Evolutionary conservation across 2,329 filamentous ascomycete genomes (phyloP).

Genomic region (Beauveria australis): DNA sequence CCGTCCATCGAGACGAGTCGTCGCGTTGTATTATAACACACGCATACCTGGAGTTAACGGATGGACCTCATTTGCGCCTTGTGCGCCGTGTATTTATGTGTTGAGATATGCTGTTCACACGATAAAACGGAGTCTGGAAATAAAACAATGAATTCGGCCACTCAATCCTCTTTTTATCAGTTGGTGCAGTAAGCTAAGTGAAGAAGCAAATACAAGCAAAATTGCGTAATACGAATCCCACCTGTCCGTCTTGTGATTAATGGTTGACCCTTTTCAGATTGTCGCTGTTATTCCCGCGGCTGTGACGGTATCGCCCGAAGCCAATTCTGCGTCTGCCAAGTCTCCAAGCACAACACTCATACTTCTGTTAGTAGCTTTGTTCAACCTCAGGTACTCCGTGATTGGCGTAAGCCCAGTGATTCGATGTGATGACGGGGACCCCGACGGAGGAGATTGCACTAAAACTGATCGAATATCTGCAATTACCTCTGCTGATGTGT

Average conservation of each 20-base stretch:
- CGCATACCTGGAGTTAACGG: conserved; percentile 12
- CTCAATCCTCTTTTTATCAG: background rate
- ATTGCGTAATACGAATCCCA: background rate
- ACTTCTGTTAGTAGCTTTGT: background rate
- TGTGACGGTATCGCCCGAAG: background rate
- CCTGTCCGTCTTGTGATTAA: background rate
- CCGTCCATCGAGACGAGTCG: background rate
- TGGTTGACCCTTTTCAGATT: background rate
- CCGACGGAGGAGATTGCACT: background rate
- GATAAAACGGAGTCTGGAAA: background rate
- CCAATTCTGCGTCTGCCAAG: background rate
- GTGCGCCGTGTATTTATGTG: conserved; percentile 2
- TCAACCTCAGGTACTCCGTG: background rate
- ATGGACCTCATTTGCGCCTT: background rate
- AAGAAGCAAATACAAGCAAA: conserved; percentile 5
- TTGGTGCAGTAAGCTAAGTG: background rate
- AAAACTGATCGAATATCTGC: conserved; percentile 5
- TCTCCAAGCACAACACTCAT: background rate
- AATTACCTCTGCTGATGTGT: background rate
- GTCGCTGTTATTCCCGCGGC: background rate
- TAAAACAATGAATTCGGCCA: conserved; percentile 1
- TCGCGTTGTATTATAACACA: conserved; percentile 10
- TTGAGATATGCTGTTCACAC: background rate
- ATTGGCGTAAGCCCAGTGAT: background rate
- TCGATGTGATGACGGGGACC: background rate